Evolutionary conservation across 1,284 basidiomycete species (phyloP), one percentile per base, ranked within the genome.

Genomic region (Melampsora occidentalis): DNA sequence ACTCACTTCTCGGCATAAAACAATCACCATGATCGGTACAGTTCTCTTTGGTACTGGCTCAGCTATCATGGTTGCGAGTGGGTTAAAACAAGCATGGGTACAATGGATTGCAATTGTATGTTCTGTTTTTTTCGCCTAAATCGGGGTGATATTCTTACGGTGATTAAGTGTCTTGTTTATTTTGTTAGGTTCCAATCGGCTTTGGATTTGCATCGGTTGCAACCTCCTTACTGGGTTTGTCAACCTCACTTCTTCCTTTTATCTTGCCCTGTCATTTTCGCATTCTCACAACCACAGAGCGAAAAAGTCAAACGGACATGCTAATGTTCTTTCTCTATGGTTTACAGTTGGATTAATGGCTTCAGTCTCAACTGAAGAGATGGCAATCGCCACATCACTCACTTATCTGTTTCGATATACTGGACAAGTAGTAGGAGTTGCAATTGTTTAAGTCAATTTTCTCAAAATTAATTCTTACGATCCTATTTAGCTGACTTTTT

Each of bases 391-490:
- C 5, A 83, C 82, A 4, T 80, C 79, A 35, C 81, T 83, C 79
- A 80, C 80, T 66, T 83, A 83, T 72, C 79, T 83, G 63, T 82
- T 82, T 22, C 79, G 82, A 61, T 81, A 81, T 28, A 80, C 81
- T 12, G 82, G 82, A 22, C 82, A 83, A 77, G 81, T 83, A 46
- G 67, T 82, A 1, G 82, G 82, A 25, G 82, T 83, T 1, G 79
- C 81, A 12, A 33, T 53, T 48, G 71, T 73, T 53, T 73, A 9
- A 66, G 64, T 66, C 16, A 33, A 51, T 4, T 22, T 31, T 10
- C 25, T 20, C 10, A 61, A 9, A 35, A 35, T 35, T 25, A 22
- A 2, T 25, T 63, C 48, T 1, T 66, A 61, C 53, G 22, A 18
- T 53, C 42, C 53, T 22, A 48, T 35, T 14, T 42, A 12, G 10